Conservation (phyloP, 345 rosid species). For the Citrus reticulata region DNA sequence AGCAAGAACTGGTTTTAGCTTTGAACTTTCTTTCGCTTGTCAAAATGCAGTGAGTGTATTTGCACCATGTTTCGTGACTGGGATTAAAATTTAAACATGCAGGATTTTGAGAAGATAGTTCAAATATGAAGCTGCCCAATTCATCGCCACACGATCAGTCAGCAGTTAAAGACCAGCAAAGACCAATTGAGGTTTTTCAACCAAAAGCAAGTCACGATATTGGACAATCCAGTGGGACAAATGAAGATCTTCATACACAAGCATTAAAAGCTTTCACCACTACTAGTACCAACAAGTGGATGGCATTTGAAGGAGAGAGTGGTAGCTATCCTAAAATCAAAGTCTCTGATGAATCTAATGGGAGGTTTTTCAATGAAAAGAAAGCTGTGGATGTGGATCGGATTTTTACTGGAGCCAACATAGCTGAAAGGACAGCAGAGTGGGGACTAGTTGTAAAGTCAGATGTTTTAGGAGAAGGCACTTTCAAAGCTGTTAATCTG, state of each 20-base stretch:
- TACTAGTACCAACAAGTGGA: slow-evolving; percentile 46
- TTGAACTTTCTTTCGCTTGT: not conserved
- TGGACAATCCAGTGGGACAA: not conserved
- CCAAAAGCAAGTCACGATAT: slow-evolving; percentile 18
- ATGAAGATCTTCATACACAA: slow-evolving; percentile 5
- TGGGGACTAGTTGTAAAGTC: slow-evolving; percentile 77
- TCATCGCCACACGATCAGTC: slow-evolving; percentile 1
- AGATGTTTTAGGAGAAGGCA: slow-evolving; percentile 36
- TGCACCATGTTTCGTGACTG: not conserved
- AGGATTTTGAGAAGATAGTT: not conserved
- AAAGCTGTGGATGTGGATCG: not conserved
- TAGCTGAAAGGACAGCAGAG: slow-evolving; percentile 73
- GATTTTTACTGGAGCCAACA: slow-evolving; percentile 41
- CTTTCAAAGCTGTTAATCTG: slow-evolving; percentile 34
- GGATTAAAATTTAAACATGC: not conserved
- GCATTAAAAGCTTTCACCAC: slow-evolving; percentile 5
- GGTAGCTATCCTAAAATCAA: not conserved
- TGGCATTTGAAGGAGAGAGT: slow-evolving; percentile 52
- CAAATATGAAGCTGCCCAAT: not conserved
- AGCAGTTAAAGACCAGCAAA: slow-evolving; percentile 12
- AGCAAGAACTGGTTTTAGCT: not conserved
- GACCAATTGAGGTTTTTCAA: slow-evolving; percentile 33
- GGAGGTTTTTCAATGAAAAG: not conserved
- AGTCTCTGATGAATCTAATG: slow-evolving; percentile 7
- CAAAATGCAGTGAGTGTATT: not conserved